Base-by-base conservation (phyloP, 176 grass and related monocot genomes). In the Aegilops sharonensis region DNA sequence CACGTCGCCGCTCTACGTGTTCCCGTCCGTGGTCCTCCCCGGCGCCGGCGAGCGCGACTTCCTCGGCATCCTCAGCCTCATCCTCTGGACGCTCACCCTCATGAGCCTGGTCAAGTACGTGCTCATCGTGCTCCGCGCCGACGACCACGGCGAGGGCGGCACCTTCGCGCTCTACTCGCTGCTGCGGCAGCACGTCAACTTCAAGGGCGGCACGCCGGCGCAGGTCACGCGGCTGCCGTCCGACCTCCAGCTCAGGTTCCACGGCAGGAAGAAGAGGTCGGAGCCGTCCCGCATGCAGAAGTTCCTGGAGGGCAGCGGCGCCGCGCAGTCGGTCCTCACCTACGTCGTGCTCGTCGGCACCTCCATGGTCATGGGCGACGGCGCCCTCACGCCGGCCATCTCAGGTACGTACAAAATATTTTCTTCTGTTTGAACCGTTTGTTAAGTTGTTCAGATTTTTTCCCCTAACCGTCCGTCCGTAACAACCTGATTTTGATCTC, bases 151-250 rank as follows among this genome's bases (percentile, higher is more conserved):
- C 56, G 93, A 95, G 82, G 88, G 93, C 64, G 93, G 93, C 40
- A 95, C 93, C 8, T 95, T 92, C 65, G 93, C 93, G 25, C 81
- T 95, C 60, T 95, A 95, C 43, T 92, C 93, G n/a, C 63, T 95
- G 35, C 75, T 90, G 21, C 85, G 88, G 7, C 93, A 95, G 42
- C 85, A 92, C 68, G 68, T 95, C 14, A 73, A 78, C 79, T 95
- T 95, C 88, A 88, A 81, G 81, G 73, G 81, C 2, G 81, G 86
- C 69, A 92, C 84, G 82, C 83, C 87, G 21, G 91, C 84, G 85
- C 82, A 64, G 25, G 1, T 61, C 21, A 79, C 70, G n/a, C 76
- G 78, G 18, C 37, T 90, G 27, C 82, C 64, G 1, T 95, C 90
- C 6, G 93, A 90, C 66, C 61, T 42, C 36, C 47, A 88, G 34